Percentiles rank a stretch among this genome's conserved stretches.
phyloP scores from a whole-genome alignment of 768 basidiomycete species.

The Mycena haematopus region DNA sequence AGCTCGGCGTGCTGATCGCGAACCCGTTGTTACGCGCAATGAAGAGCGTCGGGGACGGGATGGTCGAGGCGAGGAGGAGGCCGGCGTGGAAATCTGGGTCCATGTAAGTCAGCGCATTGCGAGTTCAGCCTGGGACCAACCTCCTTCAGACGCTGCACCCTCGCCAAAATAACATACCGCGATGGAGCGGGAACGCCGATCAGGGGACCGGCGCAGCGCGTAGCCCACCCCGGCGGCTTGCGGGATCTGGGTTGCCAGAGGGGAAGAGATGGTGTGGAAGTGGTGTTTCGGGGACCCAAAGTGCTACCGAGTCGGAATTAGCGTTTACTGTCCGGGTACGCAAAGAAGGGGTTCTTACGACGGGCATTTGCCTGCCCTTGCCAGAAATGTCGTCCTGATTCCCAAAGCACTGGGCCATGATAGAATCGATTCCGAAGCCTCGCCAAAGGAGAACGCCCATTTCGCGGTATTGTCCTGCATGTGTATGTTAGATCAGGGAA shows the following conservation, averaged over 20 bases:
- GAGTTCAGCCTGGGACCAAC: constrained; percentile 37
- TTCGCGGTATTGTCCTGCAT: constrained; percentile 87
- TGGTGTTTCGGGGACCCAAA: constrained; percentile 85
- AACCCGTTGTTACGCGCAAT: constrained; percentile 89
- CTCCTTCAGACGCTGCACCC: constrained; percentile 92
- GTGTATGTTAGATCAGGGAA: too few relatives aligned
- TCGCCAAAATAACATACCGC: constrained; percentile 94
- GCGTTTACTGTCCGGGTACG: constrained; percentile 9
- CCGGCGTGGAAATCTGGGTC: constrained; percentile 88
- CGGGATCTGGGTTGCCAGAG: constrained; percentile 92
- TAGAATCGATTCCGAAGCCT: constrained; percentile 75
- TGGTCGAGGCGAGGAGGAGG: constrained; percentile 76
- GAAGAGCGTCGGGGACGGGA: constrained; percentile 77
- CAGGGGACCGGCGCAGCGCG: constrained; percentile 81
- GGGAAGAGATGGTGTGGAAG: constrained; percentile 94
- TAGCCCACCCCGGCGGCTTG: constrained; percentile 94
- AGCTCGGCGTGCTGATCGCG: constrained; percentile 90
- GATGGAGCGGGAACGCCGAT: constrained; percentile 70
- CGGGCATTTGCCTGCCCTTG: constrained; percentile 94
- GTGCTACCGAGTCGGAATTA: constrained; percentile 55
- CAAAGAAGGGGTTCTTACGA: constrained; percentile 53
- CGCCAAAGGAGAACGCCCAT: constrained; percentile 92
- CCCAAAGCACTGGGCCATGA: constrained; percentile 94
- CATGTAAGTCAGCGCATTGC: neutral
- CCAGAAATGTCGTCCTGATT: constrained; percentile 80